A percentile compares a stretch with the other conserved stretches of the same genome.
These are phyloP conservation scores for Plantago elongata DNA, from an alignment of 257 asterid species.

Conservation along the genomic window DNA sequence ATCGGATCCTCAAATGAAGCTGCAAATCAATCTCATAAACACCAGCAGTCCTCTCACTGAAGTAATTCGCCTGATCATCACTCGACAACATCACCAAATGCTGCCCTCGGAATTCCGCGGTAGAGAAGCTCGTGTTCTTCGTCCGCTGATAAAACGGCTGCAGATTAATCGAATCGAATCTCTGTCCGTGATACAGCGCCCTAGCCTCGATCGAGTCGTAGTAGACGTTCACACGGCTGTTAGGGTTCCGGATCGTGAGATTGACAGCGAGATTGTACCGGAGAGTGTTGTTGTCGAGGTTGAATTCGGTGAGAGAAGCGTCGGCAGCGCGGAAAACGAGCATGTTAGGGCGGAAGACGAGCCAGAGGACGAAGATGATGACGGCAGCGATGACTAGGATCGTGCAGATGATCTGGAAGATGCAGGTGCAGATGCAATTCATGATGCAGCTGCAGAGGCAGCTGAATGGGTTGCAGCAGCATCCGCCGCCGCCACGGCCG, in stretches of 20 bases:
- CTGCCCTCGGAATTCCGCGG: slow-evolving; percentile 33
- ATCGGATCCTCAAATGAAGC: slow-evolving; percentile 31
- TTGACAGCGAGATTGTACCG: slow-evolving; percentile 39
- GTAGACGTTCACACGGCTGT: slow-evolving; percentile 42
- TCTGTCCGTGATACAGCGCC: slow-evolving; percentile 35
- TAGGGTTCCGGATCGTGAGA: slow-evolving; percentile 46
- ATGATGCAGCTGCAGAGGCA: slow-evolving; percentile 45
- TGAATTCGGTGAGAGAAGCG: slow-evolving; percentile 41
- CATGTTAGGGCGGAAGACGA: slow-evolving; percentile 44
- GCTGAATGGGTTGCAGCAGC: slow-evolving; percentile 50
- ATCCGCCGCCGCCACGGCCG: slow-evolving; percentile 45
- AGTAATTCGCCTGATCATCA: slow-evolving; percentile 16
- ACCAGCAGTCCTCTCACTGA: slow-evolving; percentile 25
- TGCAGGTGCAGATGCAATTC: slow-evolving; percentile 40
- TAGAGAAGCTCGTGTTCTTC: slow-evolving; percentile 31
- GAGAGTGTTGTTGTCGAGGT: slow-evolving; percentile 30
- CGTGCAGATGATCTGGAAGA: slow-evolving; percentile 43
- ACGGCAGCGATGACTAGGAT: slow-evolving; percentile 27
- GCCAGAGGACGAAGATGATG: slow-evolving; percentile 28
- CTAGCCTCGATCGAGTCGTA: slow-evolving; percentile 46
- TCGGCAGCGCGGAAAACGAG: slow-evolving; percentile 34
- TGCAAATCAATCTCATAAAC: slow-evolving; percentile 33
- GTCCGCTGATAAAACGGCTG: slow-evolving; percentile 39
- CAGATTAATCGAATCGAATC: slow-evolving; percentile 21
- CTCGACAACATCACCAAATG: slow-evolving; percentile 17